Evolutionary conservation across 148 eudicot genomes (phyloP), one percentile per base, ranked within the genome.

Genomic region (Rhododendron henanense): DNA sequence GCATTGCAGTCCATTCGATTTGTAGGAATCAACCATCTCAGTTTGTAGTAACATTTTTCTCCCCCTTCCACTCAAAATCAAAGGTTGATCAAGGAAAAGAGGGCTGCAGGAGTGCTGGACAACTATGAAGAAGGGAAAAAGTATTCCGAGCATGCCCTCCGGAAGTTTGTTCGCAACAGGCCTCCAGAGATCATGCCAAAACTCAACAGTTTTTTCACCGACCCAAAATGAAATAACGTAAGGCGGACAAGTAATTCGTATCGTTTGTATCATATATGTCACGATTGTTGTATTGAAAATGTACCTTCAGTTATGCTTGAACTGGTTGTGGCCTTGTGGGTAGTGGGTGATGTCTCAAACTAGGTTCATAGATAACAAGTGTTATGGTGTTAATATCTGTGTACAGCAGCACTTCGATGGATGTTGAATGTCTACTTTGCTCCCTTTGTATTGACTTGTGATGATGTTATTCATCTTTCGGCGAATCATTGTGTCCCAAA

Each of bases 61-160:
- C 41, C 19, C 41, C 19, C 21, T 14, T 71, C 76, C 3, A 14
- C 76, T 33, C 41, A 31, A 63, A 85, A 79, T 11, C 37, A 3
- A 86, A 96, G 98, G 96, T 95, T 96, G 88, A 92, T 45, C 63
- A 96, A 96, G 89, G 96, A 94, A 87, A 92, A 89, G 69, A 92
- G 98, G 88, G 92, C 96, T 71, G 98, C 98, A 3, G 98, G 98
- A 59, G 81, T 96, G 50, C 84, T 96, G 88, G 98, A 96, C 0
- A 96, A 94, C 86, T 81, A 80, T 73, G 86, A 82, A 7, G 98
- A 96, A 86, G 98, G 98, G 23, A 93, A 94, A 87, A 93, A 83
- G 84, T 96, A 96, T n/a, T 79, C 93, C 0, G 87, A 93, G 84
- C 94, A 95, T 87, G 47, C 86, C n/a, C 59, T 96, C 67, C 88